Percentiles rank a stretch among this genome's conserved stretches.
phyloP scores from a whole-genome alignment of 371 early-diverging fungal species.

The Saksenaea oblongispora region DNA sequence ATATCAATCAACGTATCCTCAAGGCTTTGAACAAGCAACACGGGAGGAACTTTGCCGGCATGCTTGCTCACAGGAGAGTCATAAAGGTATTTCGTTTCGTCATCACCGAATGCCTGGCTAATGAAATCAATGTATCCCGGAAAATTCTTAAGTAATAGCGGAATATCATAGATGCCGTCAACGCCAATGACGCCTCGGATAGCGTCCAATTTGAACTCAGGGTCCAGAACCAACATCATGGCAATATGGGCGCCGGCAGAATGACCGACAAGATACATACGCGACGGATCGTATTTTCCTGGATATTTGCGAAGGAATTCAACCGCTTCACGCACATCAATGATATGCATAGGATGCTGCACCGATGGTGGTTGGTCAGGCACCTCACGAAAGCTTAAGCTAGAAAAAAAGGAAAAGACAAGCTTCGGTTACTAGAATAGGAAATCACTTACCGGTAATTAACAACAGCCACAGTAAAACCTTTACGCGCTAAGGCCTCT shows the following conservation, averaged over 20 bases:
- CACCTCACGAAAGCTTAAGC: constrained; percentile 31
- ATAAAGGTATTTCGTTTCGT: constrained; percentile 18
- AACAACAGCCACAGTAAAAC: constrained; percentile 62
- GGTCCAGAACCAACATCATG: constrained; percentile 58
- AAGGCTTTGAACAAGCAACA: constrained; percentile 66
- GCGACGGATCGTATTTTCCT: constrained; percentile 32
- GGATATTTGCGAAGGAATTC: constrained; percentile 36
- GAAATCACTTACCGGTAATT: constrained; percentile 57
- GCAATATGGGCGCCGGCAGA: constrained; percentile 84
- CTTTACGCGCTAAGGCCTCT: constrained; percentile 33
- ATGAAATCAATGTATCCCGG: constrained; percentile 75
- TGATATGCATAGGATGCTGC: constrained; percentile 61
- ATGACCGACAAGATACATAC: constrained; percentile 73
- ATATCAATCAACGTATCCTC: constrained; percentile 70
- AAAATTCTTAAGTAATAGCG: constrained; percentile 56
- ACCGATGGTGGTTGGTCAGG: constrained; percentile 16
- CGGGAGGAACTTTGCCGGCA: constrained; percentile 30
- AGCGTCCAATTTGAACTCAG: constrained; percentile 17
- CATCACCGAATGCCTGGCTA: constrained; percentile 61
- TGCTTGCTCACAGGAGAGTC: constrained; percentile 51
- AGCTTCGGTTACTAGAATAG: background rate
- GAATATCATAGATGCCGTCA: constrained; percentile 83
- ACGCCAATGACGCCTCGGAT: constrained; percentile 61
- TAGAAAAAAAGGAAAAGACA: constrained; percentile 13
- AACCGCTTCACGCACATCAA: constrained; percentile 57